Evolutionary conservation across 1,139 yeast genomes (phyloP), one percentile per base, ranked within the genome.

Genomic region (Hanseniaspora sp.): DNA sequence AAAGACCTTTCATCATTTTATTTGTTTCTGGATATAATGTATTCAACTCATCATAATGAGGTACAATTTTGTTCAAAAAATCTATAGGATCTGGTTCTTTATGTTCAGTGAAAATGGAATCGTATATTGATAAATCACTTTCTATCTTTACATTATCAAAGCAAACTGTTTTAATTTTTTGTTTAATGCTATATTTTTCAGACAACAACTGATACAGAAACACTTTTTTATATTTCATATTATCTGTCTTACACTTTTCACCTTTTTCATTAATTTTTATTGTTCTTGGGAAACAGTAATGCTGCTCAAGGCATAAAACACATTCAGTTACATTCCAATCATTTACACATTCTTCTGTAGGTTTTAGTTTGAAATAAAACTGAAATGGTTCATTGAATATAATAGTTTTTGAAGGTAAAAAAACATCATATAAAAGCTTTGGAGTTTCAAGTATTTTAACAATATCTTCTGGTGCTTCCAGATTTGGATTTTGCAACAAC

Each of bases 21-120:
- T 45, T 45, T n/a, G 33, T 13, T n/a, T 38, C 44, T 2, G 45
- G 46, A 18, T 51, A 44, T 5, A 51, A 18, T 3, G 46, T 51
- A 39, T 51, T 51, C 13, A 42, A 18, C 9, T 51, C 54, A 17
- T 51, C 54, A 39, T 51, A 51, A 33, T 51, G 54, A 7, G 54
- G 54, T 6, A 51, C 46, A 8, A 51, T 38, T 12, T 7, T 37
- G n/a, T 51, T 33, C 13, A 15, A 11, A n/a, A 13, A 17, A 18
- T 11, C 35, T 13, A 17, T 17, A 23, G 18, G 6, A 8, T 17
- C 9, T 11, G 13, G 9, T 12, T 44, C 45, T 12, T 39, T 38
- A 17, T 34, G 13, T 9, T 45, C 48, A 9, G 18, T 18, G 23
- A 51, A 44, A 6, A 44, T 11, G 3, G 30, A 35, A 18, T 44